Evolutionary conservation across 805 yeast species (phyloP), one percentile per base, ranked within the genome.

Genomic region (Yamadazyma kitorensis): DNA sequence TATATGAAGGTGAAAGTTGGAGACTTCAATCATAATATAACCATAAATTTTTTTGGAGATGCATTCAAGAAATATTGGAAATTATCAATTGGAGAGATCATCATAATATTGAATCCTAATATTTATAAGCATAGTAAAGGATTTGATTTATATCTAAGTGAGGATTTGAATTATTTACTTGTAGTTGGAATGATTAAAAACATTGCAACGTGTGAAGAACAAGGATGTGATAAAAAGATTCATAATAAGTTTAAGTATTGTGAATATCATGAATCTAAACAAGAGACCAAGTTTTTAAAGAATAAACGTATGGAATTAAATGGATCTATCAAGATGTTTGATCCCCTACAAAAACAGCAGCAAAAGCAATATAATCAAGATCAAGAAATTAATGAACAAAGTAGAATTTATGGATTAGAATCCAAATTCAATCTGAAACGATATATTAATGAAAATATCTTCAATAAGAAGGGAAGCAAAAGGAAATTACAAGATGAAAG

Each of bases 51-150:
- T 3, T 81, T 83, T 51, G 88, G 81, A 1, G 61, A 68, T 12
- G 84, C 87, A 4, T 81, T 81, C 41, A 74, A 76, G 15, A 76
- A 74, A 49, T 83, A 78, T 55, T 86, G 86, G 79, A 86, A 83
- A 43, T 49, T 88, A 2, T 64, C 77, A 33, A 67, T 78, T 1
- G 97, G 98, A 0, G 87, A 84, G 40, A 57, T 89, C 0, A 57
- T 89, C 8, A 83, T 82, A 0, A 51, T 91, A 1, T 55, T 89
- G 33, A 91, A 89, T 49, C 97, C 98, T 0, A 62, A 61, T 1
- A 63, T 87, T 5, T 53, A 44, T 37, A 52, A 49, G 18, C 30
- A 29, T 21, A 9, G 30, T 6, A 44, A 43, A 14, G 62, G 72
- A 3, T 55, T 88, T 2, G 72, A 66, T 24, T 74, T 74, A 32